These are phyloP conservation scores for Aphanomyces stellatus DNA, from an alignment of 352 stramenopile species.

Conservation along the genomic window DNA sequence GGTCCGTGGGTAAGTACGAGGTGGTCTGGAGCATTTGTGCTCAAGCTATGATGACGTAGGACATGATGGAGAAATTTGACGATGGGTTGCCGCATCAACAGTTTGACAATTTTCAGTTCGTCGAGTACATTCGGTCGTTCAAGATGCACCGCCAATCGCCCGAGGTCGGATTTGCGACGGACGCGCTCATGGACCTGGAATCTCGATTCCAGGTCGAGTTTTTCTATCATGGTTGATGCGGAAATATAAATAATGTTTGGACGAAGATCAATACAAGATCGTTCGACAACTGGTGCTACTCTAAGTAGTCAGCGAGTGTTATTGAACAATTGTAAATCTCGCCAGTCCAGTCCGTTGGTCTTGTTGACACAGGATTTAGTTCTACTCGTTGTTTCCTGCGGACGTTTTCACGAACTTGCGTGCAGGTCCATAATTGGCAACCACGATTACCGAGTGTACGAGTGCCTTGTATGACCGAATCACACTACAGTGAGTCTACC, in stretches of 20 bases:
- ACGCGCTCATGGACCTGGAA: constrained; percentile 60
- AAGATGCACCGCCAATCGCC: constrained; percentile 36
- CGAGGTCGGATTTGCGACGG: constrained; percentile 52
- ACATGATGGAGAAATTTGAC: constrained; percentile 59
- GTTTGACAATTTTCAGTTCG: constrained; percentile 80
- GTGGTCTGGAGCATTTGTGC: background rate
- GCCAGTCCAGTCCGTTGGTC: too few species aligned
- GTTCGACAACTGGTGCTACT: constrained; percentile 29
- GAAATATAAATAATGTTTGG: background rate
- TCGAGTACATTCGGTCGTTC: constrained; percentile 50
- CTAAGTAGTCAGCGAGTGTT: too few species aligned
- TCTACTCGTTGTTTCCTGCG: too few species aligned
- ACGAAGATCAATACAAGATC: constrained; percentile 47
- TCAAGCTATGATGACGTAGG: constrained; percentile 16
- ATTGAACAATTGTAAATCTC: too few species aligned
- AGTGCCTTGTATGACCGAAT: too few species aligned
- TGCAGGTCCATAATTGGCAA: too few species aligned
- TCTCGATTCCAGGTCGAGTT: constrained; percentile 43
- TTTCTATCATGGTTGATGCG: background rate
- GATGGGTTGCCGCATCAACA: constrained; percentile 39
- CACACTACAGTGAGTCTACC: too few species aligned
- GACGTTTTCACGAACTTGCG: too few species aligned
- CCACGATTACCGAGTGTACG: too few species aligned
- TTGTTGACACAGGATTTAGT: too few species aligned
- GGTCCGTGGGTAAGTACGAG: constrained; percentile 41